Evolutionary conservation across 345 rosid genomes (phyloP).

Genomic region (Gossypium stocksii): DNA sequence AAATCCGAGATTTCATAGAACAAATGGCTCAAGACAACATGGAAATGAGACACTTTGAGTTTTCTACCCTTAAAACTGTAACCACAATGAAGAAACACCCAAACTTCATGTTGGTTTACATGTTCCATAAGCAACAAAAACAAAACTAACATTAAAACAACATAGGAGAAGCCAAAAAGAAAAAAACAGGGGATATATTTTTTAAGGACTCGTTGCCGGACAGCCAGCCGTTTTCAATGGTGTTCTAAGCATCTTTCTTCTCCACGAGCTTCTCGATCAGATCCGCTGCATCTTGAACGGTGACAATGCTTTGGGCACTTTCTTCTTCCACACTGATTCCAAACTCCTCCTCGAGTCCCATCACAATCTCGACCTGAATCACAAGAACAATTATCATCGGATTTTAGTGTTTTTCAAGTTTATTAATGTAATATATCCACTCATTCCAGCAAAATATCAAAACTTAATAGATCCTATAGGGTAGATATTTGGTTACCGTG

Average conservation of each 20-base stretch:
- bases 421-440: not conserved
- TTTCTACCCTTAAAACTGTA: not conserved
- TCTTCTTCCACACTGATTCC: slow-evolving; percentile 72
- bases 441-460: not conserved
- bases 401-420: not conserved
- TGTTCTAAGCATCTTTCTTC: slow-evolving; percentile 26
- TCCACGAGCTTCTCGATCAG: slow-evolving; percentile 51
- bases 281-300: slow-evolving; percentile 73
- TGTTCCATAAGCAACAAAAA: not conserved
- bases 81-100: not conserved
- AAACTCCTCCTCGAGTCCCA: slow-evolving; percentile 70
- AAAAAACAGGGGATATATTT: not conserved
- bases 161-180: not conserved
- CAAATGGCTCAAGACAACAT: not conserved
- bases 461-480: not conserved
- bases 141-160: not conserved
- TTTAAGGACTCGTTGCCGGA: not conserved
- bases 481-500: slow-evolving; percentile 25
- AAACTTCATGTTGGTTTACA: not conserved
- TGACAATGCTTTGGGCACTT: slow-evolving; percentile 51
- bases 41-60: not conserved
- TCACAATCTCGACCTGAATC: slow-evolving; percentile 67
- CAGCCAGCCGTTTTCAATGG: not conserved
- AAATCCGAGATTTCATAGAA: not conserved
- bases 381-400: not conserved